These are phyloP conservation scores for Podospora pseudoanserina DNA, from an alignment of 495 filamentous ascomycete genomes.

Conservation along the genomic window DNA sequence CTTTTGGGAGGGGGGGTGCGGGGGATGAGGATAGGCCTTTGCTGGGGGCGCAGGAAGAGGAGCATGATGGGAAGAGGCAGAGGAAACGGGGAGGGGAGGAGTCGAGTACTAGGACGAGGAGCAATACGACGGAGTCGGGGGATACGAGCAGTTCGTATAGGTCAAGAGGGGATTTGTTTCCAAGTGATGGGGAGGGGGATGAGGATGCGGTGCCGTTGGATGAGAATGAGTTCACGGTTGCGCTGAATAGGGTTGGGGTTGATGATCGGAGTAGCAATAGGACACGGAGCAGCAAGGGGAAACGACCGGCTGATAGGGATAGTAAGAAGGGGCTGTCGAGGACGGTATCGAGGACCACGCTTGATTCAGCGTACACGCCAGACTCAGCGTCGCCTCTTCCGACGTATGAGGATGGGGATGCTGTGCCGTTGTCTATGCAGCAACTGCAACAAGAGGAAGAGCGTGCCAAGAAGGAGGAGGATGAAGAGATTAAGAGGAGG, in stretches of 20 bases:
- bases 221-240: constrained; percentile 80
- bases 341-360: constrained; percentile 49
- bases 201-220: constrained; percentile 89
- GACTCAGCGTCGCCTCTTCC: constrained; percentile 33
- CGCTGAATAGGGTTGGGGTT: constrained; percentile 56
- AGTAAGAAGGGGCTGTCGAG: constrained; percentile 47
- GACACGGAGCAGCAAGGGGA: constrained; percentile 58
- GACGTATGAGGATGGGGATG: constrained; percentile 22
- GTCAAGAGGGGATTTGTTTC: constrained; percentile 90
- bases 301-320: constrained; percentile 50
- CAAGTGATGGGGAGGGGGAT: constrained; percentile 83
- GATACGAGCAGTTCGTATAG: constrained; percentile 84
- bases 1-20: constrained; percentile 43
- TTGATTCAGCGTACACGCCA: constrained; percentile 47
- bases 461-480: constrained; percentile 61
- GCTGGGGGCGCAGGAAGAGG: constrained; percentile 51
- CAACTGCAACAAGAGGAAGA: constrained; percentile 79
- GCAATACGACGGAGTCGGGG: constrained; percentile 75
- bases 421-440: constrained; percentile 52
- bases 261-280: constrained; percentile 71
- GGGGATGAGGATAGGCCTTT: constrained; percentile 68
- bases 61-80: constrained; percentile 20
- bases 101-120: constrained; percentile 53
- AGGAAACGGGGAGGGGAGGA: constrained; percentile 38
- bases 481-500: constrained; percentile 63